Conservation (phyloP, 192 early-diverging fungal genomes). For the Podila epigama region DNA sequence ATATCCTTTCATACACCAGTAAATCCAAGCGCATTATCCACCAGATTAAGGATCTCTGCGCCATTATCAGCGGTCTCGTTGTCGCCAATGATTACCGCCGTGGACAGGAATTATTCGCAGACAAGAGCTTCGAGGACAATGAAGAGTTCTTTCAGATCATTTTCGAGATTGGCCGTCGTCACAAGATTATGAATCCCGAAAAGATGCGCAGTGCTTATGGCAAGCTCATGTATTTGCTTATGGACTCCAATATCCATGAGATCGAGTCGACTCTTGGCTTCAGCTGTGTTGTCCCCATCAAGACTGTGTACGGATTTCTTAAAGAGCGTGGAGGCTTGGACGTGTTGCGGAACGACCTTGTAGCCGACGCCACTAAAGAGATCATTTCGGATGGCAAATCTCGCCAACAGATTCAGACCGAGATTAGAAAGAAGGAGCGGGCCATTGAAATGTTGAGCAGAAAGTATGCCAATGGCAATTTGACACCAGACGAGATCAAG, state of each 20-base stretch:
- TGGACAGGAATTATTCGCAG: constrained; percentile 81
- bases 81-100: constrained; percentile 77
- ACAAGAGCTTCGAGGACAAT: constrained; percentile 72
- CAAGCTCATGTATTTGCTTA: constrained; percentile 93
- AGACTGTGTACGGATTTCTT: constrained; percentile 86
- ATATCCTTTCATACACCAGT: constrained; percentile 75
- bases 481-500: constrained; percentile 74
- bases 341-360: constrained; percentile 83
- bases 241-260: constrained; percentile 74
- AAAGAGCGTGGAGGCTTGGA: constrained; percentile 67
- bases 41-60: constrained; percentile 97
- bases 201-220: constrained; percentile 97
- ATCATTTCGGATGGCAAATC: constrained; percentile 73
- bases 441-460: constrained; percentile 87
- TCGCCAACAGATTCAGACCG: constrained; percentile 74
- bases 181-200: constrained; percentile 95
- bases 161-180: constrained; percentile 74
- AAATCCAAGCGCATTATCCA: constrained; percentile 89
- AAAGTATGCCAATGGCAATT: constrained; percentile 69
- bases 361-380: constrained; percentile 76
- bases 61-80: constrained; percentile 91
- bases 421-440: constrained; percentile 91
- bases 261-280: constrained; percentile 84
- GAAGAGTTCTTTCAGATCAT: constrained; percentile 81
- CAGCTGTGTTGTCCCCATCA: constrained; percentile 82